Evolutionary conservation across 257 asterid species (phyloP), one percentile per base, ranked within the genome.

Genomic region (Prunella vulgaris): DNA sequence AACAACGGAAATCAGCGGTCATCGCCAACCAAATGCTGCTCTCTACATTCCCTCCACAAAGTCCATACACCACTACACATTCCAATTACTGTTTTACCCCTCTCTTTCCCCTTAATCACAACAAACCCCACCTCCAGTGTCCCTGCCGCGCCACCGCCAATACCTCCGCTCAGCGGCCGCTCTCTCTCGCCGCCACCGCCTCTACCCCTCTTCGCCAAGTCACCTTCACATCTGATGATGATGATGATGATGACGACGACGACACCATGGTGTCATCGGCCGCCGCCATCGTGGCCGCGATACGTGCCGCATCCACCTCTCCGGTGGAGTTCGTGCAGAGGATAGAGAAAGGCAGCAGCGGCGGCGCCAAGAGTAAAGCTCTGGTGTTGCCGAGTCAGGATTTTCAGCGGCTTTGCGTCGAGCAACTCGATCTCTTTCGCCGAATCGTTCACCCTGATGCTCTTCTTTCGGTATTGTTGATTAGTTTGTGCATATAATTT

Each of bases 321-420:
- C 97, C 98, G 33, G 98, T 93, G 75, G 96, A 93, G 58, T 90
- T 93, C 75, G 86, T 77, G 52, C 86, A 90, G 79, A 85, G 84
- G 72, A 77, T 87, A 14, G 97, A 90, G 79, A 79, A 78, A 62
- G 79, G 76, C 30, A 75, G 78, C 22, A 54, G 77, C 20, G 68
- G 75, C 4, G 83, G 76, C 7, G 71, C 70, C 6, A 73, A 78
- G 68, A 82, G 52, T 27, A 83, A 79, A 66, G 83, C 89, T 33
- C 15, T 90, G 84, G 86, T 90, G 68, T 77, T 93, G 73, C 98
- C 98, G 21, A 93, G 97, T 79, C 82, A 81, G 74, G 97, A 93
- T 69, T 93, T 90, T 63, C 95, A 84, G 77, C 79, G 88, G 69
- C 94, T 93, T 15, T 90, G 97, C 82, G 49, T 88, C 64, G 92